Conservation (phyloP, 2,329 filamentous ascomycete species). For the Penicillium decumbens region DNA sequence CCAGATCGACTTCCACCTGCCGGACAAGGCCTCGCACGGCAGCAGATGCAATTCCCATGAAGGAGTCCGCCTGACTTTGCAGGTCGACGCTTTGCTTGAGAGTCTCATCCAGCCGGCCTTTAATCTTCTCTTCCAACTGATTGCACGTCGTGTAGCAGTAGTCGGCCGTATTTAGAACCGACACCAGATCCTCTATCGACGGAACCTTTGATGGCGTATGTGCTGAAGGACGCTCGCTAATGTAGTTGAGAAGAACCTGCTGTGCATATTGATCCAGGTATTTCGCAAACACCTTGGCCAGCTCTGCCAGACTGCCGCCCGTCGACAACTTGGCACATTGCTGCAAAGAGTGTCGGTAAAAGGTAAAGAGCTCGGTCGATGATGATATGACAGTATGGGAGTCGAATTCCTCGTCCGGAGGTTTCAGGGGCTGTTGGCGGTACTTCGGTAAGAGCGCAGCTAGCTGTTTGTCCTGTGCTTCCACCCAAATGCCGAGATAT, state of each 20-base stretch:
- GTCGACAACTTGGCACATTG: slow-evolving; percentile 97
- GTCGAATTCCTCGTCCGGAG: slow-evolving; percentile 86
- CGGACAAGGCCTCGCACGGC: slow-evolving; percentile 79
- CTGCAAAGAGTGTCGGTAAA: slow-evolving; percentile 86
- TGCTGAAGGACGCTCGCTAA: slow-evolving; percentile 55
- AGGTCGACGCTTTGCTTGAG: slow-evolving; percentile 74
- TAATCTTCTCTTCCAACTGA: slow-evolving; percentile 92
- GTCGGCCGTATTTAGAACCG: slow-evolving; percentile 93
- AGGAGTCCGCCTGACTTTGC: slow-evolving; percentile 88
- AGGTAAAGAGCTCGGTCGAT: slow-evolving; percentile 94
- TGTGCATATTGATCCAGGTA: slow-evolving; percentile 95
- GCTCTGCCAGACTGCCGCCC: slow-evolving; percentile 75
- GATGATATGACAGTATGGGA: slow-evolving; percentile 84
- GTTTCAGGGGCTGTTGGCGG: slow-evolving; percentile 71
- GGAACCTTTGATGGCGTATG: slow-evolving; percentile 51
- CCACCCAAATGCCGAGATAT: slow-evolving; percentile 94
- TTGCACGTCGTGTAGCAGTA: slow-evolving; percentile 94
- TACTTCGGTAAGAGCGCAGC: slow-evolving; percentile 82
- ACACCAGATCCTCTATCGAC: slow-evolving; percentile 67
- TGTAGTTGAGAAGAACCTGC: slow-evolving; percentile 74
- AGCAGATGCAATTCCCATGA: slow-evolving; percentile 88
- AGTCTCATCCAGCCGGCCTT: slow-evolving; percentile 77
- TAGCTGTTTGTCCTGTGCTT: slow-evolving; percentile 87
- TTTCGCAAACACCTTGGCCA: slow-evolving; percentile 80
- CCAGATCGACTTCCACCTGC: slow-evolving; percentile 74